These are phyloP conservation scores for Corinectria fuckeliana DNA, from an alignment of 2,329 filamentous ascomycete species.

Conservation along the genomic window DNA sequence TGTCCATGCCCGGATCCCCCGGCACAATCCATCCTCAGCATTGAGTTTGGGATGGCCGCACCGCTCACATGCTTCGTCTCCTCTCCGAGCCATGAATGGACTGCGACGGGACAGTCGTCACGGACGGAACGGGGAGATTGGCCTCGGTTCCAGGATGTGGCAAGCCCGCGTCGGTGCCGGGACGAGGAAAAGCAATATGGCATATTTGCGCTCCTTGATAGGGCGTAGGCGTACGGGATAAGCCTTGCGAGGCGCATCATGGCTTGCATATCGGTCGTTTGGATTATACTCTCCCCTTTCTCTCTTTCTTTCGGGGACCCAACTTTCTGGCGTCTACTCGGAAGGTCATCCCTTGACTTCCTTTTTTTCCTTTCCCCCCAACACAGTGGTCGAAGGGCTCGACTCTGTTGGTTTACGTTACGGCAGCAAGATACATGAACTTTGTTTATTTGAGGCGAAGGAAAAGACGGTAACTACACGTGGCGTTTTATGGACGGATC, in stretches of 20 bases:
- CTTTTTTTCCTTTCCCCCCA: constrained; percentile 21
- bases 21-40: constrained; percentile 50
- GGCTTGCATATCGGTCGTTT: constrained; percentile 34
- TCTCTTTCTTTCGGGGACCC: constrained; percentile 18
- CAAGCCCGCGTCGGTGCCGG: constrained; percentile 5
- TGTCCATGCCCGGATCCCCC: constrained; percentile 76
- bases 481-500: constrained; percentile 32
- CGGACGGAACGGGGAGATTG: not conserved
- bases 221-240: constrained; percentile 31
- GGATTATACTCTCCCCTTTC: constrained; percentile 29
- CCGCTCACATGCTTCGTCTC: not conserved
- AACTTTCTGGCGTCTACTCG: constrained; percentile 1
- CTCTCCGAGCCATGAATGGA: constrained; percentile 1
- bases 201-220: constrained; percentile 19
- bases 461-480: constrained; percentile 34
- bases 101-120: not conserved
- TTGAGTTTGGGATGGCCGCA: constrained; percentile 1
- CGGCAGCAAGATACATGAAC: constrained; percentile 35
- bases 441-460: constrained; percentile 33
- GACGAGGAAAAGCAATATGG: constrained; percentile 24
- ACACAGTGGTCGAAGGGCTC: constrained; percentile 36
- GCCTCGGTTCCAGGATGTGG: not conserved
- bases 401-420: constrained; percentile 33
- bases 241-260: constrained; percentile 31
- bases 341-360: constrained; percentile 20